phyloP scores from a whole-genome alignment of 176 grass and related monocot genomes.

The Puya raimondii region DNA sequence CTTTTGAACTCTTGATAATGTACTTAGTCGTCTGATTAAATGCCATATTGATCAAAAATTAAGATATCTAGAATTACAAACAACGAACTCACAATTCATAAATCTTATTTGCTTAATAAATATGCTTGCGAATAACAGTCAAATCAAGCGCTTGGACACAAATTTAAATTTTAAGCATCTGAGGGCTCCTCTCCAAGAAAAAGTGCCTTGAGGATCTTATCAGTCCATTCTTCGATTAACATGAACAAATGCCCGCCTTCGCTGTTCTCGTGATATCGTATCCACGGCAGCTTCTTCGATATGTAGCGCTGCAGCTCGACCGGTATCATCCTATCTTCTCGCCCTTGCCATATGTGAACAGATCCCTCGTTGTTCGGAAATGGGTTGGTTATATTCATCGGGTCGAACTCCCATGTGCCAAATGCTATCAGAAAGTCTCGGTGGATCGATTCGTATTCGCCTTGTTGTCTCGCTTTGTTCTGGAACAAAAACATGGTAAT shows the following conservation, averaged over 20 bases:
- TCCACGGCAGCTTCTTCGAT: conserved; percentile 46
- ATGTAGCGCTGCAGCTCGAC: conserved; percentile 53
- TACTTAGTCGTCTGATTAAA: too few species aligned
- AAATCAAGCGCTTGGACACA: too few species aligned
- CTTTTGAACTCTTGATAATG: too few species aligned
- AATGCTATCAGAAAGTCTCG: conserved; percentile 43
- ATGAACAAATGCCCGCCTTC: conserved; percentile 39
- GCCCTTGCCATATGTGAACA: conserved; percentile 56
- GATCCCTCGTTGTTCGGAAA: conserved; percentile 47
- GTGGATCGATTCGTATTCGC: conserved; percentile 40
- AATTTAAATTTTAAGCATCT: background rate
- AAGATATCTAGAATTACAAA: too few species aligned
- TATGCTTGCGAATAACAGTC: too few species aligned
- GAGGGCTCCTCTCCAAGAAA: conserved; percentile 21
- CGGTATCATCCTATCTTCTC: conserved; percentile 34
- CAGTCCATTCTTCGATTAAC: conserved; percentile 1
- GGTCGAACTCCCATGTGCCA: conserved; percentile 62
- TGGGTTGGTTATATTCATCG: conserved; percentile 32
- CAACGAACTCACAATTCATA: too few species aligned
- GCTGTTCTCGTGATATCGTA: conserved; percentile 48
- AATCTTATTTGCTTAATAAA: too few species aligned
- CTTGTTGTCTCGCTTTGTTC: conserved; percentile 39
- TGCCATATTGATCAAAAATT: too few species aligned
- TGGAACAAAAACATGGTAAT: conserved; percentile 4
- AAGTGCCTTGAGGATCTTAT: conserved; percentile 34